Base-by-base conservation (phyloP, 2,329 filamentous ascomycete species). In the Amesomyces nigricolor region DNA sequence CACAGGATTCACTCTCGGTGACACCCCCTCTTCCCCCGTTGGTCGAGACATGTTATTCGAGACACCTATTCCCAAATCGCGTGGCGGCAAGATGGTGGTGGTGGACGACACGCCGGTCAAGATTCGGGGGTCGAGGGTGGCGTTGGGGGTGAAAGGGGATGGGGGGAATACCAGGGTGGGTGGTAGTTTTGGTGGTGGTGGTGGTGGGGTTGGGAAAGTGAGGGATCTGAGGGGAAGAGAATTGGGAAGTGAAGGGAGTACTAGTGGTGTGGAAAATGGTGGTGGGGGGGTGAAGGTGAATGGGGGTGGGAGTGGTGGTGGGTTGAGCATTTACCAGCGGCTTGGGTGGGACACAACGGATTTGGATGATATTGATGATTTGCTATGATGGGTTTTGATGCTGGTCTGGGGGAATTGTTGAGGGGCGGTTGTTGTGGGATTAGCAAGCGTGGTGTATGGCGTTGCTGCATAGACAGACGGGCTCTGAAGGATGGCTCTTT, bases 341-440 rank as follows among this genome's bases (percentile, higher is more conserved):
- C 66, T 83, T 42, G 80, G 81, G 45, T 84, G 81, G 81, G 78
- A 82, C 63, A 75, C 45, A 45, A 59, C 81, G 57, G 78, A 82
- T 56, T 66, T 73, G 65, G 76, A 81, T 65, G 72, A 75, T 65
- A 65, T 73, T 67, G 66, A 68, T 57, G 65, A 67, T 19, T 53
- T 66, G 51, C 57, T 58, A 59, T 64, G 58, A 61, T 35, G 46
- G 26, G 26, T 14, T 16, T 13, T 13, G n/a, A 13, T 29, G 22
- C 19, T 17, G 39, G 46, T 51, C 43, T 43, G 16, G 14, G 32
- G 17, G 29, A 8, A 13, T 29, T 29, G 30, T 29, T 17, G 29
- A 29, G 26, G 6, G 2, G 37, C 22, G 22, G 22, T 26, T 32
- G n/a, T 11, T 10, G 7, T 46, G 13, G 26, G 44, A 26, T 32